These are phyloP conservation scores for Chrysophaeum taylorii DNA, from an alignment of 352 stramenopile species.

Conservation along the genomic window DNA sequence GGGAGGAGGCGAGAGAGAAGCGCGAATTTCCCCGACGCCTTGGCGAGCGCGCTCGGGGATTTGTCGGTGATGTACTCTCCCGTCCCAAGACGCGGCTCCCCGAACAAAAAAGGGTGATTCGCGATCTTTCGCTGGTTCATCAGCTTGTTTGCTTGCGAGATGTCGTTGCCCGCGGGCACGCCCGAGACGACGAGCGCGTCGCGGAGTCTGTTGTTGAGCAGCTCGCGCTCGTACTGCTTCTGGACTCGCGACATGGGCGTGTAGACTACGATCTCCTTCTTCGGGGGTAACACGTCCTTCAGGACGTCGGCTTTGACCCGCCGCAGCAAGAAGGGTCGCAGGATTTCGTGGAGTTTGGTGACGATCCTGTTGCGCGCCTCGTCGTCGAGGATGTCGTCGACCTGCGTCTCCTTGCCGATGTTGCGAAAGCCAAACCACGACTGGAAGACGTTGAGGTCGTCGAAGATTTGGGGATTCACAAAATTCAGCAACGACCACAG, in stretches of 20 bases:
- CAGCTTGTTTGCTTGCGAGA: slow-evolving; percentile 57
- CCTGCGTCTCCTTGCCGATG: slow-evolving; percentile 73
- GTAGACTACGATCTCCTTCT: slow-evolving; percentile 96
- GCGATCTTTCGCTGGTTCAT: slow-evolving; percentile 72
- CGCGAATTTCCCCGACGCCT: slow-evolving; percentile 76
- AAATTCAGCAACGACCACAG: slow-evolving; percentile 94
- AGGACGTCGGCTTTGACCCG: slow-evolving; percentile 86
- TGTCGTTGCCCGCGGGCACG: slow-evolving; percentile 39
- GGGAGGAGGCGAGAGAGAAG: slow-evolving; percentile 91
- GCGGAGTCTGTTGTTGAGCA: slow-evolving; percentile 69
- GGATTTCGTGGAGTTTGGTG: slow-evolving; percentile 89
- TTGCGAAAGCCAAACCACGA: slow-evolving; percentile 90
- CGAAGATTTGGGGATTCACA: slow-evolving; percentile 90
- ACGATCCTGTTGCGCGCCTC: slow-evolving; percentile 82
- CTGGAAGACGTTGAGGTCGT: slow-evolving; percentile 91
- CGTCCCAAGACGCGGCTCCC: slow-evolving; percentile 52
- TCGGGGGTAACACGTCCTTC: slow-evolving; percentile 74
- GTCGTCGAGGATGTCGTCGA: slow-evolving; percentile 73
- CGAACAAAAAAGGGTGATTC: slow-evolving; percentile 71
- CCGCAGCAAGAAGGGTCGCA: slow-evolving; percentile 87
- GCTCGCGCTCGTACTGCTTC: slow-evolving; percentile 83
- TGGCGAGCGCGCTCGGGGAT: slow-evolving; percentile 52
- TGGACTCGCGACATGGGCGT: slow-evolving; percentile 83
- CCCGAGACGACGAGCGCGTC: slow-evolving; percentile 61
- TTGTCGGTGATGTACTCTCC: slow-evolving; percentile 46